Conservation (phyloP, 257 asterid species). For the Eustoma russellianum region DNA sequence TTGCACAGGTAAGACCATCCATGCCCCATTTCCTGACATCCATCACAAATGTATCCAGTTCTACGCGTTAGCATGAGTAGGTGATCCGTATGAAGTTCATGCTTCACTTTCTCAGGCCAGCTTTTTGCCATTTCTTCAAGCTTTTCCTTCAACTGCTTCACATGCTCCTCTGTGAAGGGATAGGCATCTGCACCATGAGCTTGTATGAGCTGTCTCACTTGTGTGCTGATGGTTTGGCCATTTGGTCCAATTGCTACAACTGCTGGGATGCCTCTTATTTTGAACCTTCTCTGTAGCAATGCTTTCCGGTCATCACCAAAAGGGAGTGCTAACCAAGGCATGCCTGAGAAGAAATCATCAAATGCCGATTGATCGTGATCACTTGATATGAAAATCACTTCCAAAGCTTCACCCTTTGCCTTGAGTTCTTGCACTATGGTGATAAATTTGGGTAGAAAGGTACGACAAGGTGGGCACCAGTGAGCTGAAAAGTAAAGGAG, state of each 20-base stretch:
- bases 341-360: slow-evolving; percentile 17
- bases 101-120: slow-evolving; percentile 23
- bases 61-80: slow-evolving; percentile 14
- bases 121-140: slow-evolving; percentile 16
- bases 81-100: slow-evolving; percentile 22
- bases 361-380: slow-evolving; percentile 22
- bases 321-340: slow-evolving; percentile 36
- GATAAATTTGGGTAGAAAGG: slow-evolving; percentile 18
- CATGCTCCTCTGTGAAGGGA: slow-evolving; percentile 22
- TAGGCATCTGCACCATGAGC: slow-evolving; percentile 20
- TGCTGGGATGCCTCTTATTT: slow-evolving; percentile 26
- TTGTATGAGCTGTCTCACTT: slow-evolving; percentile 21
- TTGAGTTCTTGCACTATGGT: slow-evolving; percentile 24
- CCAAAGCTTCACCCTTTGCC: slow-evolving; percentile 13
- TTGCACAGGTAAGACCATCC: slow-evolving; percentile 27
- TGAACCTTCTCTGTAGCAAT: slow-evolving; percentile 17
- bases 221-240: slow-evolving; percentile 20
- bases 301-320: slow-evolving; percentile 17
- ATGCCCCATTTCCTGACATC: slow-evolving; percentile 23
- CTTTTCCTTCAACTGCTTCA: slow-evolving; percentile 7
- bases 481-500: slow-evolving; percentile 28
- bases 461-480: slow-evolving; percentile 33
- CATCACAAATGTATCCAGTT: slow-evolving; percentile 16
- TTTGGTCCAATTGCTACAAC: slow-evolving; percentile 21
- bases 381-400: slow-evolving; percentile 31